Evolutionary conservation across 768 basidiomycete genomes (phyloP).

Genomic region (Lactarius psammicola): DNA sequence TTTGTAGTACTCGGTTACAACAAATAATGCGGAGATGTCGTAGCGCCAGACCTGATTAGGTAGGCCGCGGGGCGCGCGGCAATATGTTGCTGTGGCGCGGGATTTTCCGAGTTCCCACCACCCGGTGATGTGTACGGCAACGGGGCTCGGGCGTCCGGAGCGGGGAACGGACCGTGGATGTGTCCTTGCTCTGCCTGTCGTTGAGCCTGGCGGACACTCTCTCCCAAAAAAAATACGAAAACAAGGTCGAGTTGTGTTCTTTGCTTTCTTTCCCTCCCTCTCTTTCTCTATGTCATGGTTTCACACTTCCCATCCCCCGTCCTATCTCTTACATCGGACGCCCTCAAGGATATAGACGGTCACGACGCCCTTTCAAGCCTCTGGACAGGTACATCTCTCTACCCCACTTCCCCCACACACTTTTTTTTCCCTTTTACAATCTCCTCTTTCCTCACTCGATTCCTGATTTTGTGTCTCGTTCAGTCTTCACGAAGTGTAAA

Average conservation of each 20-base stretch:
- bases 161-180: neutral
- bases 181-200: no score
- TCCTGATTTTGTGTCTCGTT: slow-evolving; percentile 7
- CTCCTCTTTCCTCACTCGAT: neutral
- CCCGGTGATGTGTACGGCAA: no score
- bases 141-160: neutral
- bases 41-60: slow-evolving; percentile 18
- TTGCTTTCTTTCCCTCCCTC: neutral
- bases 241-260: neutral
- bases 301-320: slow-evolving; percentile 59
- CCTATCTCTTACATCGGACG: slow-evolving; percentile 63
- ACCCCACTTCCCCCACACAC: slow-evolving; percentile 4
- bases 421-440: slow-evolving; percentile 16
- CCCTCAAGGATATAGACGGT: slow-evolving; percentile 64
- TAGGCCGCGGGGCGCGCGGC: slow-evolving; percentile 16
- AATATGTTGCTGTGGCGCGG: slow-evolving; percentile 1
- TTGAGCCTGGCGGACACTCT: neutral
- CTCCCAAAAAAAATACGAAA: neutral
- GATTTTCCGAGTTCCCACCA: neutral
- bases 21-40: slow-evolving; percentile 22
- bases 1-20: neutral
- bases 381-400: slow-evolving; percentile 58
- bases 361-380: slow-evolving; percentile 63
- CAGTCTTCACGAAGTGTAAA: slow-evolving; percentile 86
- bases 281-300: slow-evolving; percentile 42